Conservation (phyloP, 306 rosid genomes). For the Calophaca sinica region DNA sequence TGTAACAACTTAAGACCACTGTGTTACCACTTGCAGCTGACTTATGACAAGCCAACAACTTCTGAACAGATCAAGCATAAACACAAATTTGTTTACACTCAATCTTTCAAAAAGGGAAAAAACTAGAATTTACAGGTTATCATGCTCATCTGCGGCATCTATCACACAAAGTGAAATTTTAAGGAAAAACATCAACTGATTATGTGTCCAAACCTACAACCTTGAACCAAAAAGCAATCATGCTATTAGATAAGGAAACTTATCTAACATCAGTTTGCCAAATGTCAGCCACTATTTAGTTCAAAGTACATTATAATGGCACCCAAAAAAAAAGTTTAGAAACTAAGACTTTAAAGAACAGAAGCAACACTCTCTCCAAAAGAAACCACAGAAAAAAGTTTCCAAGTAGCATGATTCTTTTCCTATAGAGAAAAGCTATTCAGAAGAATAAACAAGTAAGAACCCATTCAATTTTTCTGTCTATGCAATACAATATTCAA, state of each 20-base stretch:
- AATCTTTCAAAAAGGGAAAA: not conserved
- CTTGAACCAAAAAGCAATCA: conserved; percentile 1
- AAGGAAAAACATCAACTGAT: conserved; percentile 10
- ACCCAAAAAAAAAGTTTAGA: not conserved
- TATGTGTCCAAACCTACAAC: not conserved
- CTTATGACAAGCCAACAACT: conserved; percentile 13
- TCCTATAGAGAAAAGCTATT: not conserved
- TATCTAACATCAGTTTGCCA: not conserved
- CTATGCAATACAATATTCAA: not conserved
- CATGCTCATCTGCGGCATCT: not conserved
- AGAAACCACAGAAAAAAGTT: conserved; percentile 5
- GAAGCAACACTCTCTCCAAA: conserved; percentile 19
- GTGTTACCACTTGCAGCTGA: not conserved
- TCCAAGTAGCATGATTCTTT: not conserved
- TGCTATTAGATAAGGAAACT: not conserved
- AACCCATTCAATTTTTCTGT: not conserved
- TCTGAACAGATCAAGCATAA: not conserved
- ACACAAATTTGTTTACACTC: not conserved
- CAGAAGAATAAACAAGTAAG: conserved; percentile 1
- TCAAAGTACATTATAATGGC: not conserved
- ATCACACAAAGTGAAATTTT: not conserved
- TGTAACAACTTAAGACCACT: not conserved
- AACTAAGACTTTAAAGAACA: not conserved
- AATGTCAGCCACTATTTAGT: not conserved
- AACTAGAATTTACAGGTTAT: not conserved